Evolutionary conservation across 257 asterid species (phyloP), one percentile per base, ranked within the genome.

Genomic region (Anisodus tanguticus): DNA sequence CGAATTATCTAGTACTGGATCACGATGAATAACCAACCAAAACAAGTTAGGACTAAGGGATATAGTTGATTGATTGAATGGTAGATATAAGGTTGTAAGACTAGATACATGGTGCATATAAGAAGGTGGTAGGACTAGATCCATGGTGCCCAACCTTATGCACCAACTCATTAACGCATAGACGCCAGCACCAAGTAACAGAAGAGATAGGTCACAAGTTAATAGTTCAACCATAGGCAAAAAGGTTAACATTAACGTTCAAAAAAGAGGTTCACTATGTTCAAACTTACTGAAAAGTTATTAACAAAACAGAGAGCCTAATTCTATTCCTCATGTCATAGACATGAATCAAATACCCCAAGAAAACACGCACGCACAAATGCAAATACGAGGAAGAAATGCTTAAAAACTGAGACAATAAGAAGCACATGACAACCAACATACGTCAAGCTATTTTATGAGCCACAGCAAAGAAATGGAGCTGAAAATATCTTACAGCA

Each of bases 401-500:
- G 16, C 26, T 58, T 58, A 22, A 58, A 58, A 58, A 2, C 1
- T 22, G 16, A 58, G 64, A 58, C 64, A 58, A 5, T 0, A 2
- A 7, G 64, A 58, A 58, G 26, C 26, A 58, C 64, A 58, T 58
- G 26, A 16, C 64, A 17, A 58, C 26, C 26, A 16, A 74, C 81
- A 17, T 17, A 55, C 41, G 19, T 22, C 47, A 2, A 19, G 47
- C 13, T 22, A 22, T 41, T 69, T 43, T 19, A 31, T 49, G 35
- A 19, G 43, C 79, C 26, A 60, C 63, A 83, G 57, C 7, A 78
- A 47, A 47, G 19, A 63, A 9, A 35, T 9, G 22, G 19, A 74
- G 66, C 37, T 16, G 57, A 74, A 70, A 83, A 84, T 62, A 72
- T 74, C 96, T 94, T 90, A 94, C 98, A 86, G 98, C 98, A 81